Base-by-base conservation (phyloP, 805 yeast genomes). In the Ogataea neopini region DNA sequence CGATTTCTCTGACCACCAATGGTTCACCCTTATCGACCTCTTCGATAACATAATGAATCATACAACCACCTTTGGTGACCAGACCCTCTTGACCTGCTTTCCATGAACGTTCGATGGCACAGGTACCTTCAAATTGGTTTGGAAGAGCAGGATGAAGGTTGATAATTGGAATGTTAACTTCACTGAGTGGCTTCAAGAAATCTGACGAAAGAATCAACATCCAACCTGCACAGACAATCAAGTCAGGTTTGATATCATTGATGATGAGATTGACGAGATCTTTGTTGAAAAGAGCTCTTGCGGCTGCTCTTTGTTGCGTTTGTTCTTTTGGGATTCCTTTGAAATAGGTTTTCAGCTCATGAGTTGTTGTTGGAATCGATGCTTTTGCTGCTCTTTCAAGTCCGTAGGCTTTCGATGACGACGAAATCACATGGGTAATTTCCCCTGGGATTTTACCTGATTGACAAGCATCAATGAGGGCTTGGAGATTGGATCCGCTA, bases 141-240 rank as follows among this genome's bases (percentile, higher is more conserved):
- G 99, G 99, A 50, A 94, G 79, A 0, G 99, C 98, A 4, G 99
- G 99, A 65, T 94, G 99, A 50, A 94, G 72, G 62, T 94, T 94
- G 60, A 94, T 90, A 53, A 94, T 91, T 30, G 91, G 88, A 23
- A 90, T 76, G 1, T 76, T 71, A 3, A 75, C 80, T 2, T 75
- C 64, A 43, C 73, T 79, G 28, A 91, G 67, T 3, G 91, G 90
- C 33, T 72, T 69, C 50, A 94, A 73, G 56, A 89, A 90, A 17
- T 80, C 74, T 3, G 88, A 83, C 1, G 97, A 86, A 50, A 94
- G 74, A 49, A 94, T 94, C 44, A 94, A 77, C 91, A 94, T 84
- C 99, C 99, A 94, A 2, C 99, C 99, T 4, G 99, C 99, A 70
- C 99, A 94, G 5, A 94, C 97, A 34, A 94, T 83, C 53, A 94